Evolutionary conservation across 192 early-diverging fungal genomes (phyloP).

Genomic region (Podila verticillata): DNA sequence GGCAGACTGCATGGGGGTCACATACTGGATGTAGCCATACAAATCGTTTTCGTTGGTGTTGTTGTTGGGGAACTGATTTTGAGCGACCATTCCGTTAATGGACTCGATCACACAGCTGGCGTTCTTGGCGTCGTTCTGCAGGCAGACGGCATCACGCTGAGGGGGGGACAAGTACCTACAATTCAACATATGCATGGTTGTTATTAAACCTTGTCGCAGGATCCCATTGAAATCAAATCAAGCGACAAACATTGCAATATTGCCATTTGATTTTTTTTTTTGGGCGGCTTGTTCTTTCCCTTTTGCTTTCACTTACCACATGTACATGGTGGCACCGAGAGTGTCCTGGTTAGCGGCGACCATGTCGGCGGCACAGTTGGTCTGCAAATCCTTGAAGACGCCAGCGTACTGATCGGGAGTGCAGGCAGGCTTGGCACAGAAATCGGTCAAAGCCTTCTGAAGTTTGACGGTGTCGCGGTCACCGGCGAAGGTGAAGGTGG

Average conservation of each 20-base stretch:
- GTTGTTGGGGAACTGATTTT: slow-evolving; percentile 25
- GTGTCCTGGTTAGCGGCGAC: slow-evolving; percentile 11
- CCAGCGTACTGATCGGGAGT: slow-evolving; percentile 29
- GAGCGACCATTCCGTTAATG: slow-evolving; percentile 34
- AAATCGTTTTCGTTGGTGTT: slow-evolving; percentile 33
- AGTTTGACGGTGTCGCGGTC: slow-evolving; percentile 34
- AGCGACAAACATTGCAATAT: too few relatives aligned
- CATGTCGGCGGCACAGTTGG: slow-evolving; percentile 31
- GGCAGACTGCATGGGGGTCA: slow-evolving; percentile 21
- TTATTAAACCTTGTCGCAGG: neutral
- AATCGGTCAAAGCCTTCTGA: slow-evolving; percentile 15
- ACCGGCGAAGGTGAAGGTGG: slow-evolving; percentile 10
- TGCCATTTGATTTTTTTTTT: neutral
- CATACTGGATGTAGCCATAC: slow-evolving; percentile 44
- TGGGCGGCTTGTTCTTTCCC: neutral
- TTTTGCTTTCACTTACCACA: slow-evolving; percentile 21
- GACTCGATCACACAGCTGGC: slow-evolving; percentile 29
- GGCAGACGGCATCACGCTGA: slow-evolving; percentile 34
- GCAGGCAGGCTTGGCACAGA: slow-evolving; percentile 28
- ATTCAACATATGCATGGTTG: neutral
- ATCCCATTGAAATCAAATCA: neutral
- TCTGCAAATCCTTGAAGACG: slow-evolving; percentile 27
- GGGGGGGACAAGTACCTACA: slow-evolving; percentile 40
- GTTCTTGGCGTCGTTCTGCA: slow-evolving; percentile 16
- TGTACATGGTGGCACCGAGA: slow-evolving; percentile 22